A percentile compares a stretch with the other conserved stretches of the same genome.
Evolutionary conservation across 805 yeast species (phyloP).

Genomic region (Metschnikowia amazonensis): DNA sequence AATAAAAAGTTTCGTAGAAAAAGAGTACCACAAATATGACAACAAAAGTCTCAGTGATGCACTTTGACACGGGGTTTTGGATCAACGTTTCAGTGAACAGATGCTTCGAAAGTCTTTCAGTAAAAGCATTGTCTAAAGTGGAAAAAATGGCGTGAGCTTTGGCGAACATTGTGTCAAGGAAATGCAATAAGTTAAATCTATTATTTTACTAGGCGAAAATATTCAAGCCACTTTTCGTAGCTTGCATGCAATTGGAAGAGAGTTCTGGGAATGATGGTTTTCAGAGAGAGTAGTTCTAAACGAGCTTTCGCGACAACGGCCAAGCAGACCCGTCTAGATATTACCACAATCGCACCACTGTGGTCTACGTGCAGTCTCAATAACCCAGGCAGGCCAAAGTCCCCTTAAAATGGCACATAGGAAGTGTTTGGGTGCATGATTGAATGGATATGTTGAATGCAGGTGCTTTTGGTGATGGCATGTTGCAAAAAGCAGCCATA

Average conservation of each 20-base stretch:
- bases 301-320: not conserved
- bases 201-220: not conserved
- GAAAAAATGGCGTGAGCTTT: not conserved
- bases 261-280: not conserved
- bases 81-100: slow-evolving; percentile 15
- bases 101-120: slow-evolving; percentile 7
- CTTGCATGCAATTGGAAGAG: not conserved
- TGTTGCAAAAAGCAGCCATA: too few species aligned
- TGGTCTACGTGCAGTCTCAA: not conserved
- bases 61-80: slow-evolving; percentile 16
- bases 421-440: not conserved
- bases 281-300: not conserved
- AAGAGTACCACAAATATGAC: slow-evolving; percentile 16
- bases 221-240: not conserved
- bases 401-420: not conserved
- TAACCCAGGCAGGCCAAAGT: not conserved
- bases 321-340: not conserved
- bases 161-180: not conserved
- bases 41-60: slow-evolving; percentile 16
- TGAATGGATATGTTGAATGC: too few species aligned
- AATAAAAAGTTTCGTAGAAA: slow-evolving; percentile 40
- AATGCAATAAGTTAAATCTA: not conserved
- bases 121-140: slow-evolving; percentile 13
- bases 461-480: not conserved
- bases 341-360: not conserved